Conservation (phyloP, 2,329 filamentous ascomycete genomes). For the Cucurbitaria berberidis region DNA sequence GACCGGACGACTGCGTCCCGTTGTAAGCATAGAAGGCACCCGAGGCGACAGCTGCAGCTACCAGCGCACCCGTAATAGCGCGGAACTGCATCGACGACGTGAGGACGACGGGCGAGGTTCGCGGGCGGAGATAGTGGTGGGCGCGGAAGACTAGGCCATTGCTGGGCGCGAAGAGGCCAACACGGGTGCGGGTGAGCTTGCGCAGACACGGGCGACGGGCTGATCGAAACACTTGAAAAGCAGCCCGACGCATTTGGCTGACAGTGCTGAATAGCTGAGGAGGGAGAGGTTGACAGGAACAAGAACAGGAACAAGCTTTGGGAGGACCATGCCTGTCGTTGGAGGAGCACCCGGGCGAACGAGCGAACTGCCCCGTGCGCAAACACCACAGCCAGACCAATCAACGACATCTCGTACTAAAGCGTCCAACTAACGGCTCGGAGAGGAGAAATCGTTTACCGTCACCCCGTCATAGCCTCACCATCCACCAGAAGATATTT, state of each 20-base stretch:
- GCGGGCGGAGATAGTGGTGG: conserved; percentile 48
- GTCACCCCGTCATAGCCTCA: conserved; percentile 27
- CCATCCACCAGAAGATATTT: conserved; percentile 13
- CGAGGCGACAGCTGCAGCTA: conserved; percentile 72
- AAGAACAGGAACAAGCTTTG: conserved; percentile 6
- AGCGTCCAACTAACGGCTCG: conserved; percentile 4
- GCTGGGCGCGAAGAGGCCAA: conserved; percentile 41
- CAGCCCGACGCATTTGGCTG: conserved; percentile 73
- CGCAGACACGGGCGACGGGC: conserved; percentile 69
- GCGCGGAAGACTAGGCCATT: conserved; percentile 58
- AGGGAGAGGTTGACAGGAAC: conserved; percentile 12
- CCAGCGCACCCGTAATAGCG: conserved; percentile 68
- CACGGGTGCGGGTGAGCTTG: conserved; percentile 61
- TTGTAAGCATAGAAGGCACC: conserved; percentile 78
- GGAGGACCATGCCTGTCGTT: conserved; percentile 4
- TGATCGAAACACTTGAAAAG: conserved; percentile 70
- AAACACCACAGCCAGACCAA: conserved; percentile 9
- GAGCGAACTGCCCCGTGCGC: not conserved
- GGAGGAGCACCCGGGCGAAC: conserved; percentile 1
- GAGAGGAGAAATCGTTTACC: conserved; percentile 9
- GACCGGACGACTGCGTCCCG: conserved; percentile 39
- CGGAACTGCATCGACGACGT: conserved; percentile 78
- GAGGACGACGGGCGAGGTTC: conserved; percentile 55
- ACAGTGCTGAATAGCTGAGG: conserved; percentile 14
- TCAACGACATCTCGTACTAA: conserved; percentile 17